Evolutionary conservation across 2,329 filamentous ascomycete genomes (phyloP), one percentile per base, ranked within the genome.

Genomic region (Penicillium sp.): DNA sequence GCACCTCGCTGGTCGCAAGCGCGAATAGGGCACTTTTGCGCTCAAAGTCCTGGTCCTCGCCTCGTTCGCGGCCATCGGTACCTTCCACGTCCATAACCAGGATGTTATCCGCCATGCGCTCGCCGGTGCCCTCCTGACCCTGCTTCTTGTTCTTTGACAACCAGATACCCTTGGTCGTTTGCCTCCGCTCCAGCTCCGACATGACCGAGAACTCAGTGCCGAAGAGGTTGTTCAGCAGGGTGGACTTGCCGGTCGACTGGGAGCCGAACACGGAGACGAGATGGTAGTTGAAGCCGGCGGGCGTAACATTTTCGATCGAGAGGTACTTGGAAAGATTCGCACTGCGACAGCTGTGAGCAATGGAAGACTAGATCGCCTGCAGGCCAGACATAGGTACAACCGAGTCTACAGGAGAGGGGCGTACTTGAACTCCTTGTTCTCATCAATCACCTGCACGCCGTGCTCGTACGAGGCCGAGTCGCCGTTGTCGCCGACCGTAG

Each of bases 111-210:
- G 92, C 91, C 90, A 97, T 96, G 57, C 77, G 77, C 57, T 74
- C 73, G 45, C 49, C 52, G 5, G 59, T 52, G 18, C 49, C 52
- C 29, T 20, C 63, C 56, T 49, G 75, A 70, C 57, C 72, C 71
- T 44, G 75, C 72, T 59, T 79, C 78, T 95, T 95, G 74, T 97
- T 97, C 77, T 95, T 95, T 57, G 91, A 95, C 86, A 98, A 87
- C 93, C 93, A 98, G 69, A 98, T 98, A 67, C 93, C 93, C 78
- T 97, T 98, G 39, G 93, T 98, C 0, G 93, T 98, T 78, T 98
- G 93, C 54, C 90, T 85, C 57, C 93, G 83, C 71, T 96, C 90
- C 55, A 84, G 80, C 78, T 98, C 93, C 62, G 89, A 89, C 93
- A 98, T 98, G 68, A 98, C 92, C 60, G 89, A 92, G 75, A 98